Evolutionary conservation across 2,329 filamentous ascomycete genomes (phyloP).

Genomic region (Esteya vermicola): DNA sequence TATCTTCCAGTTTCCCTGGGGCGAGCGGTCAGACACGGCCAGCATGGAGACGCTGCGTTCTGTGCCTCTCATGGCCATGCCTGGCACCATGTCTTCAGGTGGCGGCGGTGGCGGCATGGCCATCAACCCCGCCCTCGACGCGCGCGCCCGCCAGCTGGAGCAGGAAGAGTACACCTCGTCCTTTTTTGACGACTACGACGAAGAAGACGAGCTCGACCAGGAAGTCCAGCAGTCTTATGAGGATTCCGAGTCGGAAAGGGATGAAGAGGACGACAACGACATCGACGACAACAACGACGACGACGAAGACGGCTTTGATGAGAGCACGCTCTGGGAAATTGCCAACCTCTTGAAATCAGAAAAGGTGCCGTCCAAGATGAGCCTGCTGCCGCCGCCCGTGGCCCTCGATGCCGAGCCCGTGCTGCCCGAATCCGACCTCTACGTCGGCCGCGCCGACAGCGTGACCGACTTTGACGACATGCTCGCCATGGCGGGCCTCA

Average conservation of each 20-base stretch:
- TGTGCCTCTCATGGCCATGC: conserved; percentile 30
- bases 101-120: conserved; percentile 23
- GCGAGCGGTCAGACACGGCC: conserved; percentile 44
- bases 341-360: conserved; percentile 41
- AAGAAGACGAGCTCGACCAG: conserved; percentile 29
- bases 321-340: conserved; percentile 50
- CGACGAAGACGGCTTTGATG: conserved; percentile 45
- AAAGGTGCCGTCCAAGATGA: conserved; percentile 35
- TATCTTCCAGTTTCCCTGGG: conserved; percentile 54
- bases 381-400: conserved; percentile 25
- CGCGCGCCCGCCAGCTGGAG: conserved; percentile 21
- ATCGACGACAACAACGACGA: no score
- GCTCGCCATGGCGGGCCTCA: no score
- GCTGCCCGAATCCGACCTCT: no score
- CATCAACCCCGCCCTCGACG: conserved; percentile 17
- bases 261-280: no score
- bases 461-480: no score
- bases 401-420: no score
- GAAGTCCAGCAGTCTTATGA: conserved; percentile 17
- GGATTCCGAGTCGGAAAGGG: conserved; percentile 22
- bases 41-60: conserved; percentile 24
- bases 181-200: conserved; percentile 48
- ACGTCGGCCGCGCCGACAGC: no score
- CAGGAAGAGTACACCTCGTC: conserved; percentile 30
- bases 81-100: conserved; percentile 34